Conservation (phyloP, 2,329 filamentous ascomycete species). For the Xylariaceae sp. region DNA sequence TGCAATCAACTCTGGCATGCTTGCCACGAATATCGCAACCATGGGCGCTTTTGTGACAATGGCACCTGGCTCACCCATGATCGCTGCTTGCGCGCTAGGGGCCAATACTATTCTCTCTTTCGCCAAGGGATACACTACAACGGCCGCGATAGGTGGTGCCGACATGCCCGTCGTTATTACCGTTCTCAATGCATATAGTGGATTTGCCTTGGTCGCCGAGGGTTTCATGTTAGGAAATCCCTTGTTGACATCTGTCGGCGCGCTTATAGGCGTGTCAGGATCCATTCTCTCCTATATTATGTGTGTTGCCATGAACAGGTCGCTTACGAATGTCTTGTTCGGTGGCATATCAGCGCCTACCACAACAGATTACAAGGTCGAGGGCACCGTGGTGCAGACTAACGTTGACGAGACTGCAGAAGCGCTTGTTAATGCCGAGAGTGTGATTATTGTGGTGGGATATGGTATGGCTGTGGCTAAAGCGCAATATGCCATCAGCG, state of each 20-base stretch:
- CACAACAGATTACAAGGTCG: slow-evolving; percentile 66
- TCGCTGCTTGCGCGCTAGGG: slow-evolving; percentile 73
- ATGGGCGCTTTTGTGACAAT: slow-evolving; percentile 81
- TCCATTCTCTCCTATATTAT: slow-evolving; percentile 84
- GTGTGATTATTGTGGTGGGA: slow-evolving; percentile 83
- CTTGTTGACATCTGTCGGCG: slow-evolving; percentile 77
- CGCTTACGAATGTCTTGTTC: slow-evolving; percentile 83
- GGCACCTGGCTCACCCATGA: slow-evolving; percentile 72
- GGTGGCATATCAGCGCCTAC: slow-evolving; percentile 68
- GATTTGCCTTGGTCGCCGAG: slow-evolving; percentile 84
- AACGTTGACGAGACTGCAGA: slow-evolving; percentile 78
- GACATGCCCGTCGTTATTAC: slow-evolving; percentile 93
- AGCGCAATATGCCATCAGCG: slow-evolving; percentile 84
- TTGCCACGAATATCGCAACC: slow-evolving; percentile 73
- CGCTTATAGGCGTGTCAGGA: slow-evolving; percentile 81
- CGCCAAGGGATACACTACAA: slow-evolving; percentile 82
- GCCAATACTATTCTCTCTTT: slow-evolving; percentile 77
- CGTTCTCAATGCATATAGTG: slow-evolving; percentile 84
- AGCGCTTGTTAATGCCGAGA: slow-evolving; percentile 69
- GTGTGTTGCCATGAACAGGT: slow-evolving; percentile 89
- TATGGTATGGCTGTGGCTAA: slow-evolving; percentile 95
- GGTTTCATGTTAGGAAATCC: slow-evolving; percentile 90
- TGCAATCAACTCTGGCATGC: slow-evolving; percentile 66
- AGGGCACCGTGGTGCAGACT: slow-evolving; percentile 74
- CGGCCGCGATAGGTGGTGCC: slow-evolving; percentile 83